A percentile compares a stretch with the other conserved stretches of the same genome.
phyloP scores from a whole-genome alignment of 371 early-diverging fungal genomes.

The Apophysomyces sp. region DNA sequence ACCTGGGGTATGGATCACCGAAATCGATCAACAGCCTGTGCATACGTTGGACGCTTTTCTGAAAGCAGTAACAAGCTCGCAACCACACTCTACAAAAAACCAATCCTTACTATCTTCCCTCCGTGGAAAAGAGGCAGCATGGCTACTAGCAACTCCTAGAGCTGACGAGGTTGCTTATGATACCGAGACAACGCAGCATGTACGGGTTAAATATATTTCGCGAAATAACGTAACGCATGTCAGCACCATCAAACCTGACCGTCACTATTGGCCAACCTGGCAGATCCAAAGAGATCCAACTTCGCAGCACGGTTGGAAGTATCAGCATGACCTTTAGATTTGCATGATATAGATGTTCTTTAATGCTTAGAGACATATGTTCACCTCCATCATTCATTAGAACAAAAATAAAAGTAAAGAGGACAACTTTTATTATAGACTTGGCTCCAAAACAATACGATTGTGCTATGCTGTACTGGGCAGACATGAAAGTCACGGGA shows the following conservation, averaged over 20 bases:
- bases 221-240: constrained; percentile 50
- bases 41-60: constrained; percentile 47
- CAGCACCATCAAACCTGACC: constrained; percentile 60
- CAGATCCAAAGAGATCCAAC: constrained; percentile 51
- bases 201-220: constrained; percentile 64
- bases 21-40: constrained; percentile 51
- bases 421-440: too few species aligned
- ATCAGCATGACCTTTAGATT: background rate
- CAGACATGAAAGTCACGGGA: too few species aligned
- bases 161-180: constrained; percentile 36
- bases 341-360: background rate
- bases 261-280: constrained; percentile 75
- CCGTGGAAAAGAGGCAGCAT: background rate
- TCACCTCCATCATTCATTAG: background rate
- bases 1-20: constrained; percentile 68
- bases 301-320: constrained; percentile 52
- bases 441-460: too few species aligned
- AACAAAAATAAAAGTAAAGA: too few species aligned
- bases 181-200: constrained; percentile 41
- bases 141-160: constrained; percentile 29
- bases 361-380: background rate
- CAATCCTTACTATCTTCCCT: background rate
- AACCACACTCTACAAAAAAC: background rate
- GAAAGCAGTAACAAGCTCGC: constrained; percentile 26
- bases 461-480: too few species aligned